Conservation (phyloP, 2,329 filamentous ascomycete genomes). For the Calonectria ilicicola region DNA sequence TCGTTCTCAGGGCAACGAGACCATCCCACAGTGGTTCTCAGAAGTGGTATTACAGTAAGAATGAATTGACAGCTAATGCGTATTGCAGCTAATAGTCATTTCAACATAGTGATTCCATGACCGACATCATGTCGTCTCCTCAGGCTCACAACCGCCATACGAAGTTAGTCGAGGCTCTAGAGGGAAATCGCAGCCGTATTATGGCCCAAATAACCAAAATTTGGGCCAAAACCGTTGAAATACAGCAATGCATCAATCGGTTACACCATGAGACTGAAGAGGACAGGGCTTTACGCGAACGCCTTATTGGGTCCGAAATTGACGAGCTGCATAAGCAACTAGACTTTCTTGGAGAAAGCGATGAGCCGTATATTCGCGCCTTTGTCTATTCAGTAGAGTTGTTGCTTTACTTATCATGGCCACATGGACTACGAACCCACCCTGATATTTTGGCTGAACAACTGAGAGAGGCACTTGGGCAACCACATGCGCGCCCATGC, state of each 20-base stretch:
- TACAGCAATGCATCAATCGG: conserved; percentile 1
- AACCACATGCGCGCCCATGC: conserved; percentile 30
- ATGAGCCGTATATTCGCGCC: conserved; percentile 26
- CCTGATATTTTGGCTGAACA: conserved; percentile 7
- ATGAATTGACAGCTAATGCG: too few relatives aligned
- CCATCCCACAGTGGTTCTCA: conserved; percentile 26
- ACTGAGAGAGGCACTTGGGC: conserved; percentile 6
- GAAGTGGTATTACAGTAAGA: conserved; percentile 25
- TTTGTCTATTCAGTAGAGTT: conserved; percentile 15
- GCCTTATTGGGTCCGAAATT: neutral
- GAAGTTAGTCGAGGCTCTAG: conserved; percentile 30
- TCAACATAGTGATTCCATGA: conserved; percentile 26
- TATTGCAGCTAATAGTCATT: neutral
- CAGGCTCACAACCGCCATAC: conserved; percentile 6
- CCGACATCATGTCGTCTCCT: conserved; percentile 6
- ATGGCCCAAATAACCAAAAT: conserved; percentile 9
- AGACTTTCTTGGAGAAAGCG: conserved; percentile 7
- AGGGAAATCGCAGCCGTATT: neutral
- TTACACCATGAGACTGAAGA: neutral
- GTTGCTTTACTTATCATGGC: conserved; percentile 32
- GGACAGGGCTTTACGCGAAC: neutral
- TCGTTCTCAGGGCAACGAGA: neutral
- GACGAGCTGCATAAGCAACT: conserved; percentile 20
- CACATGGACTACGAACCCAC: neutral
- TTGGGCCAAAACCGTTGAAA: neutral